Evolutionary conservation across 345 rosid species (phyloP), one percentile per base, ranked within the genome.

Genomic region (Citrus inodora): DNA sequence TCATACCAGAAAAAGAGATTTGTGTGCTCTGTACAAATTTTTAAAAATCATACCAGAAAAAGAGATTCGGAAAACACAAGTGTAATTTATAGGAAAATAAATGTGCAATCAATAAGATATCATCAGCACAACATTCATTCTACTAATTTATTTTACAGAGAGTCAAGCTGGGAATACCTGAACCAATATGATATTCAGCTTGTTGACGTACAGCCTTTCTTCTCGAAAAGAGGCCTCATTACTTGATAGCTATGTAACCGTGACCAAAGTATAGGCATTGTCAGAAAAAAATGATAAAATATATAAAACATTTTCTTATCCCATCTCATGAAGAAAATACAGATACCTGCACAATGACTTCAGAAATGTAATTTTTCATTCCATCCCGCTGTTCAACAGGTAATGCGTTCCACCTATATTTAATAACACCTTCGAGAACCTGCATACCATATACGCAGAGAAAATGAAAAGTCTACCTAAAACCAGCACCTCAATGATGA

Each of bases 311-410:
- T 51, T 51, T 9, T n/a, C 17, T 71, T 10, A 53, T 5, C 64
- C 59, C 59, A 59, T 51, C 16, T 25, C 8, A 11, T 21, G 62
- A 25, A 28, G 38, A 42, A 59, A 55, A 46, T 56, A 11, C 7
- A 3, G 4, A 51, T 87, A 97, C 99, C 97, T 92, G 98, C 46
- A 94, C 99, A 76, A 97, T 97, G 80, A 97, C 94, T 88, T 97
- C 99, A 51, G 99, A 97, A 80, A 97, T 97, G 82, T 97, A 94
- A 79, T 97, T 97, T 88, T 92, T 97, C 98, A 97, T 96, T 68
- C 99, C 98, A 87, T 97, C 99, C 70, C 99, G 89, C 75, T 97
- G 99, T 79, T 92, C 95, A 78, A 83, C 94, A 16, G 99, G 99
- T 83, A 97, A 87, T 7, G 98, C 98, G 83, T 97, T 97, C 99